Evolutionary conservation across 2,329 filamentous ascomycete species (phyloP), one percentile per base, ranked within the genome.

Genomic region (Paracoccidioides brasiliensis): DNA sequence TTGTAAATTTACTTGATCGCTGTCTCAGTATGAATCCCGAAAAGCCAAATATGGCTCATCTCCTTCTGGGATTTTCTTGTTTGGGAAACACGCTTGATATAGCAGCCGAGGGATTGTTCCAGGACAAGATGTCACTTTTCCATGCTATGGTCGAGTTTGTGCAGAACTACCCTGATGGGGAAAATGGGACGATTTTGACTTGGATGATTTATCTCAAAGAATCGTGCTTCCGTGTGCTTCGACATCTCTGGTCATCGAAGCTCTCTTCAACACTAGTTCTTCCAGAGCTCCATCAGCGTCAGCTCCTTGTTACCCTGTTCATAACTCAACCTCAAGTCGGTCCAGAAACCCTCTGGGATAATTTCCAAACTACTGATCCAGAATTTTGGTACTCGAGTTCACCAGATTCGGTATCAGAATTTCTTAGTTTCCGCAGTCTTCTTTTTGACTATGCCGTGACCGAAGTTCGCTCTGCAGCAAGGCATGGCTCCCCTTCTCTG

Each of bases 41-140:
- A 62, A 81, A 84, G 62, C 90, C 93, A 4, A 94, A 86, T 1
- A 84, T 98, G 61, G 93, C 91, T 0, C 94, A 98, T 69, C 78
- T 95, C 48, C 76, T 98, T 1, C 81, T 98, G 4, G 93, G 93
- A 0, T 96, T 98, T 68, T 80, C 80, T 55, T 94, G 89, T 64
- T 81, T 83, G 45, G 80, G 85, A 40, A 84, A 83, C 59, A 79
- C 79, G 8, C 75, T 97, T 2, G 82, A 82, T 30, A 74, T 93
- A 37, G 78, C 85, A 52, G 73, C 82, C 1, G 80, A 83, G 33
- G 80, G 89, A 50, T 72, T 86, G 2, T 94, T 95, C 69, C 80
- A 83, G 10, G 76, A 80, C 14, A 46, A 54, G 12, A 79, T 79
- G 22, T 91, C 93, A 0, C 74, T 98, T 12, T 90, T 98, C 66